Evolutionary conservation across 306 rosid species (phyloP).

Genomic region (Quillaja saponaria): DNA sequence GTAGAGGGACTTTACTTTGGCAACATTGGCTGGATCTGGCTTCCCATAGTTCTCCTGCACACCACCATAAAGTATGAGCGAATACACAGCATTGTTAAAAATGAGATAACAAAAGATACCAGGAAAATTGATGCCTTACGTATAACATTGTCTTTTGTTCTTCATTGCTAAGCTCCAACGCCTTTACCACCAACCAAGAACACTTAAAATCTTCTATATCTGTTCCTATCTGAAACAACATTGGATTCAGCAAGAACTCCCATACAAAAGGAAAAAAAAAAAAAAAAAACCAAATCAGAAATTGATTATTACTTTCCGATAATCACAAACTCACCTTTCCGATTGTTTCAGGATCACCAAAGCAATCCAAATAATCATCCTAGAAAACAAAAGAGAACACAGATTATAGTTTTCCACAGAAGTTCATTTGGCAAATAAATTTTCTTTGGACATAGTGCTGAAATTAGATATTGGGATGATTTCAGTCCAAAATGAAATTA

Average conservation of each 20-base stretch:
- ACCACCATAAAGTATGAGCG: conserved; percentile 21
- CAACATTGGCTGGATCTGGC: conserved; percentile 56
- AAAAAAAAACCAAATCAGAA: no score
- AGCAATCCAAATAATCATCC: conserved; percentile 98
- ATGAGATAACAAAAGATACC: neutral
- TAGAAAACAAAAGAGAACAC: conserved; percentile 26
- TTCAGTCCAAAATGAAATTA: no score
- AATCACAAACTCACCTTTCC: conserved; percentile 65
- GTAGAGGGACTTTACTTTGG: conserved; percentile 73
- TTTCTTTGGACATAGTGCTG: neutral
- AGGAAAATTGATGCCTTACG: conserved; percentile 45
- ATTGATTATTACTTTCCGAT: conserved; percentile 5
- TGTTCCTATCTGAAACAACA: conserved; percentile 74
- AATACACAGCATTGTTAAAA: conserved; percentile 1
- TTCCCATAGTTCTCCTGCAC: conserved; percentile 81
- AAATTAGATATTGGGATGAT: no score
- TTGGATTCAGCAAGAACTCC: conserved; percentile 31
- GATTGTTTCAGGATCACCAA: conserved; percentile 72
- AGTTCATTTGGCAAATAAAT: neutral
- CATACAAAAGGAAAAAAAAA: neutral
- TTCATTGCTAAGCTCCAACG: conserved; percentile 68
- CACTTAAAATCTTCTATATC: conserved; percentile 97
- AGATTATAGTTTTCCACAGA: conserved; percentile 18
- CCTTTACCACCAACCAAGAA: conserved; percentile 94
- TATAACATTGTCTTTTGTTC: conserved; percentile 67